These are phyloP conservation scores for Juncus inflexus DNA, from an alignment of 176 grass and related monocot species.

Conservation along the genomic window DNA sequence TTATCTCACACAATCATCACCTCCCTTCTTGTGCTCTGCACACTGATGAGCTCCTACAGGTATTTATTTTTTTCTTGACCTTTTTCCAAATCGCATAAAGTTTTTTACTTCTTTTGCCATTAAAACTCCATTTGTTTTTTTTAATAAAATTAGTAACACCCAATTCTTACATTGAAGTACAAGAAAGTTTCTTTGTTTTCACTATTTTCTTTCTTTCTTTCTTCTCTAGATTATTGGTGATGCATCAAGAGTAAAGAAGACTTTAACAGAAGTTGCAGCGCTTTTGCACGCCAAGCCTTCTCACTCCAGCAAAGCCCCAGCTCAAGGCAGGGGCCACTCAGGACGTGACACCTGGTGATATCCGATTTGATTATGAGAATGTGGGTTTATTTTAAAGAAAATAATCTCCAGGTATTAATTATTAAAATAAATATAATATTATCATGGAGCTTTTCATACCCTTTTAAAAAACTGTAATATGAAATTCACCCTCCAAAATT, in stretches of 20 bases:
- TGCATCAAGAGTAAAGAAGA: slow-evolving; percentile 62
- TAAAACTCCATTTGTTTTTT: too few species aligned
- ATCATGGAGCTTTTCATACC: neutral
- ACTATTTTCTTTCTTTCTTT: slow-evolving; percentile 19
- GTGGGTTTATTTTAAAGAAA: slow-evolving; percentile 93
- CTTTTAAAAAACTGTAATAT: too few species aligned
- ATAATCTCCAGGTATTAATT: slow-evolving; percentile 69
- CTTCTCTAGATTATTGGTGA: slow-evolving; percentile 70
- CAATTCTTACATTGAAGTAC: too few species aligned
- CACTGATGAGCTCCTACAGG: slow-evolving; percentile 91
- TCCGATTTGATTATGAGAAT: slow-evolving; percentile 82
- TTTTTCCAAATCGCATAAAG: neutral
- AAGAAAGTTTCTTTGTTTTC: too few species aligned
- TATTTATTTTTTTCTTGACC: neutral
- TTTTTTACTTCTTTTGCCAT: neutral
- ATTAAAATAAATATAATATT: neutral
- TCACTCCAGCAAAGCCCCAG: slow-evolving; percentile 65
- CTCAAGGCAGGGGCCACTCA: slow-evolving; percentile 32
- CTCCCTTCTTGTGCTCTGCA: slow-evolving; percentile 80
- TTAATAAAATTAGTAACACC: too few species aligned
- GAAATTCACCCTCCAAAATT: too few species aligned
- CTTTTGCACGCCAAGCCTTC: slow-evolving; percentile 95
- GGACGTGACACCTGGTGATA: slow-evolving; percentile 24
- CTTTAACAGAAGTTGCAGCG: slow-evolving; percentile 74
- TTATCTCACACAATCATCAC: slow-evolving; percentile 81